Evolutionary conservation across 1,139 yeast species (phyloP).

Genomic region (Sugiyamaella novakii): DNA sequence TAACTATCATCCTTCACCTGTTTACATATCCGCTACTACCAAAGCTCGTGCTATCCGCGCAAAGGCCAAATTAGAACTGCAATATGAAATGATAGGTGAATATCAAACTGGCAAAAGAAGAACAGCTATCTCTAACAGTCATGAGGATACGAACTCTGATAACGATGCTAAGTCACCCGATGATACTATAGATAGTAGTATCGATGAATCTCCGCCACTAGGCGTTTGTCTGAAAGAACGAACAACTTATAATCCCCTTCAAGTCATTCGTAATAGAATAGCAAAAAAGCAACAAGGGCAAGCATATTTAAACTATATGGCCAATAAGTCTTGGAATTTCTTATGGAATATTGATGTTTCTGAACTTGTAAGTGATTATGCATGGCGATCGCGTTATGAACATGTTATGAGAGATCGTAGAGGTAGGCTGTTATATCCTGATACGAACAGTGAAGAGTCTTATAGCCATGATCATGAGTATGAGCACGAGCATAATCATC

Average conservation of each 20-base stretch:
- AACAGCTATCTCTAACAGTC: neutral
- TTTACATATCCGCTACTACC: constrained; percentile 40
- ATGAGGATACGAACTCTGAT: neutral
- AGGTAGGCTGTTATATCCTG: constrained; percentile 64
- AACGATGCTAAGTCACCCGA: neutral
- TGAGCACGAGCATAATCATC: neutral
- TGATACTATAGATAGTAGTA: neutral
- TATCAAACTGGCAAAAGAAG: constrained; percentile 33
- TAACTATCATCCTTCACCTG: constrained; percentile 10
- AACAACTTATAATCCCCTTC: constrained; percentile 68
- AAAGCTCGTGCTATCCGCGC: constrained; percentile 57
- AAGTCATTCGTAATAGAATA: constrained; percentile 70
- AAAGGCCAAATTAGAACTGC: constrained; percentile 52
- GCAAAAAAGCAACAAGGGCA: constrained; percentile 22
- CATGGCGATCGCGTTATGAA: constrained; percentile 72
- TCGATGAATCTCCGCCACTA: neutral
- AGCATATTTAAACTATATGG: constrained; percentile 18
- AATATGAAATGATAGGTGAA: constrained; percentile 53
- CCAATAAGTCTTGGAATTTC: constrained; percentile 29
- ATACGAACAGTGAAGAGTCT: neutral
- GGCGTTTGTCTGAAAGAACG: constrained; percentile 15
- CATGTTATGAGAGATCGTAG: constrained; percentile 55
- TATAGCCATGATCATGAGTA: constrained; percentile 3
- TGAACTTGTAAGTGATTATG: constrained; percentile 61
- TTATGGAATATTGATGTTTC: constrained; percentile 70